These are phyloP conservation scores for Plectranthus barbatus DNA, from an alignment of 257 asterid genomes.

Conservation along the genomic window DNA sequence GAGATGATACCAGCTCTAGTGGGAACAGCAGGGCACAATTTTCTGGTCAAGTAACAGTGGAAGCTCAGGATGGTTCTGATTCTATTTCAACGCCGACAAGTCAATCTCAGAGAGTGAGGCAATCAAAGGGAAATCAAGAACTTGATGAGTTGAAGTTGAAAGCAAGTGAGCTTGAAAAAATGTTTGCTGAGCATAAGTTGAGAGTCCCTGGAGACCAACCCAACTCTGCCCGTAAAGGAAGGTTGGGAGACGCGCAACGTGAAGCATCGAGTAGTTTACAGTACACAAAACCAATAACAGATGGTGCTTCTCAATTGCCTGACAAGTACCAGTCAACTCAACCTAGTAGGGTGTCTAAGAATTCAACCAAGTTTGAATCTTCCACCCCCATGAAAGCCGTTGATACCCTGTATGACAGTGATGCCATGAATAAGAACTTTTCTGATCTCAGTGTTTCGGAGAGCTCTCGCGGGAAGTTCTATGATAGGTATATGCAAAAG, in stretches of 20 bases:
- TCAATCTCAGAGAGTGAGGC: constrained; percentile 52
- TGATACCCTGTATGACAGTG: constrained; percentile 31
- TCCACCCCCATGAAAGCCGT: constrained; percentile 18
- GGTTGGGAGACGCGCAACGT: constrained; percentile 32
- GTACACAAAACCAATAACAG: constrained; percentile 27
- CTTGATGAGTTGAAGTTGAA: constrained; percentile 78
- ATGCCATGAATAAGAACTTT: constrained; percentile 31
- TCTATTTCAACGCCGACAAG: constrained; percentile 49
- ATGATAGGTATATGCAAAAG: constrained; percentile 64
- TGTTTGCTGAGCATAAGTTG: constrained; percentile 70
- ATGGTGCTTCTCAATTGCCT: constrained; percentile 24
- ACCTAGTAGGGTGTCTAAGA: constrained; percentile 39
- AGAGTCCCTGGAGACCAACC: constrained; percentile 70
- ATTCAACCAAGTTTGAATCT: constrained; percentile 25
- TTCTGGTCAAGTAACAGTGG: constrained; percentile 32
- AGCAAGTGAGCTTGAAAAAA: constrained; percentile 90
- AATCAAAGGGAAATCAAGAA: constrained; percentile 76
- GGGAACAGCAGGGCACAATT: constrained; percentile 27
- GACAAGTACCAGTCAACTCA: constrained; percentile 26
- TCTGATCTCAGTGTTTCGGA: constrained; percentile 51
- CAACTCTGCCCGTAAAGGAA: constrained; percentile 36
- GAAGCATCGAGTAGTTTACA: constrained; percentile 36
- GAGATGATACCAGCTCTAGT: not conserved
- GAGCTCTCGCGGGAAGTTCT: constrained; percentile 74
- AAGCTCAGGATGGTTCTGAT: constrained; percentile 33